Base-by-base conservation (phyloP, 352 stramenopile species). In the Pythium plurisporium region DNA sequence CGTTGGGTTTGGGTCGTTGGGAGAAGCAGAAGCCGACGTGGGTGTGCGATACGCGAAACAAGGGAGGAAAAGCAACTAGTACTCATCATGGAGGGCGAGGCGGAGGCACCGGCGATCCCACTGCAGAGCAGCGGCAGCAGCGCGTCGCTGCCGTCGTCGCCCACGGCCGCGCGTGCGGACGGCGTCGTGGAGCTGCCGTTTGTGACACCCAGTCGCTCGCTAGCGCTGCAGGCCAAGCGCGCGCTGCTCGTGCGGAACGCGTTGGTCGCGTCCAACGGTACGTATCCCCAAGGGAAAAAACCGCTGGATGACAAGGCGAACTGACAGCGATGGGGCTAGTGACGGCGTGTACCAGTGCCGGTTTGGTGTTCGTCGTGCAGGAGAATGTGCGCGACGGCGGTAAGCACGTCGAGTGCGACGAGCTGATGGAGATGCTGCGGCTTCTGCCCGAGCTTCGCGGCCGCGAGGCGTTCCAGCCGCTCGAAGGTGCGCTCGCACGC, bases 181-280 rank as follows among this genome's bases (percentile, higher is more conserved):
- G 65, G 65, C 26, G 55, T 73, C 11, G 55, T 91, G 17, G 64
- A 78, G 22, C 41, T 93, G 49, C 81, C 83, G 2, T 88, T 82
- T 47, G 65, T 87, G 34, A 76, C 60, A 58, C 70, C 79, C 14
- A 75, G 59, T 48, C 80, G 70, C 36, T 77, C 79, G 38, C 59
- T 93, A 23, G 70, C 77, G 53, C 76, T 91, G 27, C 77, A 91
- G 54, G 79, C 78, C 44, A 91, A 82, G 66, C 77, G 81, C 50
- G 83, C 85, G 38, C 63, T 81, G 65, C 42, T 64, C 22, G 71
- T 91, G 45, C 76, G 72, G 51, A 90, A 94, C 42, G 77, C 83
- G 11, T 72, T 94, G 5, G 76, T 91, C 15, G 81, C 72, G 5
- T 81, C 77, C 2, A 82, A 87, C 17, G 46, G 72, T 81, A 25